phyloP scores from a whole-genome alignment of 305 asterid genomes.

The Petunia hybrid region DNA sequence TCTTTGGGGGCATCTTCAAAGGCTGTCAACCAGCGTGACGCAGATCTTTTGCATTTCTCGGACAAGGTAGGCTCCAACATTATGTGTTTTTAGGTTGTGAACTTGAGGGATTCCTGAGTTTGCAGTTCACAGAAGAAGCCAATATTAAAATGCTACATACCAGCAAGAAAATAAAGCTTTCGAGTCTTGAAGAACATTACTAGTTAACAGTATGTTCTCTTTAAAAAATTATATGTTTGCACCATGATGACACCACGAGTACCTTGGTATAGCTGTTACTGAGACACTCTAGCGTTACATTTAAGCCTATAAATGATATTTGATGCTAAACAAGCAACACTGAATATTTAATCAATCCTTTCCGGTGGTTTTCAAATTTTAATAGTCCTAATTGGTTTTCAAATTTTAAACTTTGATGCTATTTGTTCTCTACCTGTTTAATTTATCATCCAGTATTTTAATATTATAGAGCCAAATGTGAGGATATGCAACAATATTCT shows the following conservation, averaged over 20 bases:
- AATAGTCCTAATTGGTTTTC: background rate
- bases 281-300: background rate
- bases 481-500: background rate
- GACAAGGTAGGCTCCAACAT: slow-evolving; percentile 63
- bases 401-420: background rate
- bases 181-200: background rate
- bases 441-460: background rate
- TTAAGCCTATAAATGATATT: background rate
- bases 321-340: background rate
- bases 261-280: slow-evolving; percentile 1
- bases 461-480: background rate
- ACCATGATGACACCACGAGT: background rate
- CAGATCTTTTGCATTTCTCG: slow-evolving; percentile 96
- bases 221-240: background rate
- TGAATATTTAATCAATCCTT: background rate
- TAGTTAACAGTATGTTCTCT: background rate
- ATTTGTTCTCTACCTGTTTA: background rate
- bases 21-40: slow-evolving; percentile 91
- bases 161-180: background rate
- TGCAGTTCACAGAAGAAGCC: background rate
- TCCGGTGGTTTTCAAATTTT: too few species aligned
- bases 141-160: background rate
- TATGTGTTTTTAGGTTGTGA: background rate
- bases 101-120: slow-evolving; percentile 5
- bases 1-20: slow-evolving; percentile 54